These are phyloP conservation scores for Plasmodium ovale DNA, from an alignment of 169 alveolate species.

Conservation along the genomic window DNA sequence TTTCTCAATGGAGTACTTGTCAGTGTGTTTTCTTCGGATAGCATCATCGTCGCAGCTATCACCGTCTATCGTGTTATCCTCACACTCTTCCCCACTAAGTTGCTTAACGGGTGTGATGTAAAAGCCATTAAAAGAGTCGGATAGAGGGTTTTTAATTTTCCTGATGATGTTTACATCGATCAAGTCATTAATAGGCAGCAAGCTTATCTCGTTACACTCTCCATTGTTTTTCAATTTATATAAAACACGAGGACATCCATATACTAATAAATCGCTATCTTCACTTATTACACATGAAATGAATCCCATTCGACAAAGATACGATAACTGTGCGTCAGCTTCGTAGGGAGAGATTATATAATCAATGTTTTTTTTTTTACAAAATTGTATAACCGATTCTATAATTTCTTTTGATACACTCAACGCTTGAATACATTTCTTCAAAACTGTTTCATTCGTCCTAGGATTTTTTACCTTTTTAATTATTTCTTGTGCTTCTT, in stretches of 20 bases:
- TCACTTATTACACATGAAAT: conserved; percentile 92
- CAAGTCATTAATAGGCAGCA: conserved; percentile 67
- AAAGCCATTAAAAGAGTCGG: conserved; percentile 36
- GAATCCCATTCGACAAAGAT: conserved; percentile 92
- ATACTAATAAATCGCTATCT: conserved; percentile 96
- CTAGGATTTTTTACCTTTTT: conserved; percentile 72
- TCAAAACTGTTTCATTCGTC: conserved; percentile 78
- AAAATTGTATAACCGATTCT: conserved; percentile 77
- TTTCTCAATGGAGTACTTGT: neutral
- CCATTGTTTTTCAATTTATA: conserved; percentile 87
- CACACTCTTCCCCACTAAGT: neutral
- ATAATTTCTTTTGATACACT: conserved; percentile 84
- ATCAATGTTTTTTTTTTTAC: conserved; percentile 85
- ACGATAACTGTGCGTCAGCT: conserved; percentile 98
- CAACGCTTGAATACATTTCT: conserved; percentile 86
- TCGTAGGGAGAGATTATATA: conserved; percentile 98
- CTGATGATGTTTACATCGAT: conserved; percentile 59
- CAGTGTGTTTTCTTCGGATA: too few relatives aligned
- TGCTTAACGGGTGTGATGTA: conserved; percentile 50
- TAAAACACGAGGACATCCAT: conserved; percentile 93
- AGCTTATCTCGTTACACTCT: conserved; percentile 80
- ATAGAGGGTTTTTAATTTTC: conserved; percentile 43
- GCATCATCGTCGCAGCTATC: too few relatives aligned
- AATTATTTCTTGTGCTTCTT: conserved; percentile 82
- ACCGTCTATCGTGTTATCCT: too few relatives aligned